Percentiles rank a stretch among this genome's conserved stretches.
Evolutionary conservation across 257 asterid species (phyloP).

Genomic region (Euphrasia confusa): DNA sequence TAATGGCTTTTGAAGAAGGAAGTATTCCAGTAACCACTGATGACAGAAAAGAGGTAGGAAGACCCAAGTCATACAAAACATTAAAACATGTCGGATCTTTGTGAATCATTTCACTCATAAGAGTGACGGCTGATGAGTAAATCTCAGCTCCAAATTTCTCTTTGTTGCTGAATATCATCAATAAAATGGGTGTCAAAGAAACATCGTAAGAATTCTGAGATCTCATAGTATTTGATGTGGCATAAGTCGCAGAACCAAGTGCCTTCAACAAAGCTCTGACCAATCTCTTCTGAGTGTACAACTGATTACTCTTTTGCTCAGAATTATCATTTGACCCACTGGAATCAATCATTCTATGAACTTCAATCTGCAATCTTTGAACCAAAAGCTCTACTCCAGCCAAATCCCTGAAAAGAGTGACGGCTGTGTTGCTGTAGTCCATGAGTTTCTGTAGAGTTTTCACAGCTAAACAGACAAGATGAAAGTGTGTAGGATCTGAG

Average conservation of each 20-base stretch:
- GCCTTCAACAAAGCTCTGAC: slow-evolving; percentile 80
- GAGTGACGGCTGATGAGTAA: slow-evolving; percentile 78
- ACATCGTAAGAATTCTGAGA: slow-evolving; percentile 72
- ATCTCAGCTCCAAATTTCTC: slow-evolving; percentile 91
- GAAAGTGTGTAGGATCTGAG: slow-evolving; percentile 65
- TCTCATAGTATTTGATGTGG: slow-evolving; percentile 68
- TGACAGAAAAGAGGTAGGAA: slow-evolving; percentile 71
- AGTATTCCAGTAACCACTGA: slow-evolving; percentile 72
- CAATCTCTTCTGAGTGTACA: slow-evolving; percentile 66
- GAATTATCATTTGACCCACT: slow-evolving; percentile 47
- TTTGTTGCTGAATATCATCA: slow-evolving; percentile 69
- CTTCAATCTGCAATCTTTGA: slow-evolving; percentile 81
- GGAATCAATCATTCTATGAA: slow-evolving; percentile 64
- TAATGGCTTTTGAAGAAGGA: slow-evolving; percentile 87
- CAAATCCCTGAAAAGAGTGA: slow-evolving; percentile 84
- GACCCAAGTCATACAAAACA: slow-evolving; percentile 81
- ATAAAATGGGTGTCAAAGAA: slow-evolving; percentile 72
- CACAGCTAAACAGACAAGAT: slow-evolving; percentile 88
- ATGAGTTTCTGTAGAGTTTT: slow-evolving; percentile 91
- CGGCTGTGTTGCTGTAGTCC: slow-evolving; percentile 93
- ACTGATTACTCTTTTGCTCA: slow-evolving; percentile 38
- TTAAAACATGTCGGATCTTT: slow-evolving; percentile 89
- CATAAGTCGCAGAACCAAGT: slow-evolving; percentile 93
- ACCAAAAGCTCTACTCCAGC: slow-evolving; percentile 95
- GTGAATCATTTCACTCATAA: slow-evolving; percentile 97